Base-by-base conservation (phyloP, 768 basidiomycete species). In the Sistotremastrum niveocremeum region DNA sequence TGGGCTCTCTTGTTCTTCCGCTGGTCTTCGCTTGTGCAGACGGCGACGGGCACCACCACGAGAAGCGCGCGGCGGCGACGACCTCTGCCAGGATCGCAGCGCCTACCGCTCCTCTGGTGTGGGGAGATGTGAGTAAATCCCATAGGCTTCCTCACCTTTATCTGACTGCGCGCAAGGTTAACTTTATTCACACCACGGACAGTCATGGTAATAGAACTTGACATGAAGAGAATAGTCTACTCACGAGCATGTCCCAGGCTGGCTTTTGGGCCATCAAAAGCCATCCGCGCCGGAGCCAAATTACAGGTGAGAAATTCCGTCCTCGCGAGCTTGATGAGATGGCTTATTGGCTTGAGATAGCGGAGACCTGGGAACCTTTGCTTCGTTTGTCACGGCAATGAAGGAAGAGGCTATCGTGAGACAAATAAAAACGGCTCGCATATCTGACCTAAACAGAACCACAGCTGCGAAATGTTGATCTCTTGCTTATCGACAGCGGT, bases 191-290 rank as follows among this genome's bases (percentile, higher is more conserved):
- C 54, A 91, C 87, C 3, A 91, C 90, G 0, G 88, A 91, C 60
- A 84, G 75, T 36, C 81, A 84, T 63, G 76, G 64, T 62, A 40
- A 45, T 40, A 31, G 34, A 12, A 4, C 4, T 11, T 41, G n/a
- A 33, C 28, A 31, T 32, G 20, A 2, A 20, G 20, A 20, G 20
- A 20, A 20, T 2, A 20, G 2, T 39, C 7, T 38, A 48, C 37
- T 49, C 34, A 7, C 12, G 43, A 39, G 1, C 35, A 7, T 32
- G 49, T 49, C 1, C 54, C 56, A 41, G 65, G 81, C 30, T 82
- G 81, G 81, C 65, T 93, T 3, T 69, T 89, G 35, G 89, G 89
- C 1, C 89, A 94, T 63, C 84, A 86, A 54, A 81, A 87, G 55
- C 11, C 64, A 3, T 71, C 70, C 3, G 77, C 72, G 56, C 84